phyloP scores from a whole-genome alignment of 2,329 filamentous ascomycete species.

The Bipolaris bicolor region DNA sequence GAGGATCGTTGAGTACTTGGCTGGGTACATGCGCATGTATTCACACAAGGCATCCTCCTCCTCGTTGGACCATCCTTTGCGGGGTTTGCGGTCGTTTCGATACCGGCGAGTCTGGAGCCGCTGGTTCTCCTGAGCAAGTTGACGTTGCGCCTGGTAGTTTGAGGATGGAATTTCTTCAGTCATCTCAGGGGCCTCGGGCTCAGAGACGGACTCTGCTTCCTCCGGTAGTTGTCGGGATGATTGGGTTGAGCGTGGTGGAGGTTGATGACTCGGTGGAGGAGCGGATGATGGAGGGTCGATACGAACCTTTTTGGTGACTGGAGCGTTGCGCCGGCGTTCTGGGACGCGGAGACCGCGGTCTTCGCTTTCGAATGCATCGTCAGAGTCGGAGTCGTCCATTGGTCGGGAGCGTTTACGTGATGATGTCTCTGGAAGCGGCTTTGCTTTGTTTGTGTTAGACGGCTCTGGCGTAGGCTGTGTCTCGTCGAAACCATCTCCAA shows the following conservation, averaged over 20 bases:
- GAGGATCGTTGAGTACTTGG: constrained; percentile 56
- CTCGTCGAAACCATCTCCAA: constrained; percentile 46
- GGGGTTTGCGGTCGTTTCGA: constrained; percentile 23
- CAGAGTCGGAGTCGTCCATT: constrained; percentile 46
- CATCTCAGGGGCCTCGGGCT: constrained; percentile 35
- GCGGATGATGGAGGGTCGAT: constrained; percentile 30
- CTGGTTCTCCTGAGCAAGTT: constrained; percentile 28
- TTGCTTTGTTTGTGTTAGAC: constrained; percentile 33
- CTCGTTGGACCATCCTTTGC: constrained; percentile 30
- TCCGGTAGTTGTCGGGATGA: constrained; percentile 2
- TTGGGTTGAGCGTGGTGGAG: constrained; percentile 9
- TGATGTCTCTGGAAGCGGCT: constrained; percentile 34
- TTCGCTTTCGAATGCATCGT: constrained; percentile 55
- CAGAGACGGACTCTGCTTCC: constrained; percentile 33
- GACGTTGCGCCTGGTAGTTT: constrained; percentile 18
- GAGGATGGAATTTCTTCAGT: constrained; percentile 32
- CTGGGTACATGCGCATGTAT: constrained; percentile 56
- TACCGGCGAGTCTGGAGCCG: constrained; percentile 3
- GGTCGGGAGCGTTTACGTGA: constrained; percentile 33
- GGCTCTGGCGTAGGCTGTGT: constrained; percentile 33
- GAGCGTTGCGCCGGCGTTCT: constrained; percentile 46
- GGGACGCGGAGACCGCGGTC: constrained; percentile 43
- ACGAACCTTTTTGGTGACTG: constrained; percentile 37
- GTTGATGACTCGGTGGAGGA: constrained; percentile 40
- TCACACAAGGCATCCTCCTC: constrained; percentile 54